These are phyloP conservation scores for Globisporangium camurandrum DNA, from an alignment of 352 stramenopile genomes.

Conservation along the genomic window DNA sequence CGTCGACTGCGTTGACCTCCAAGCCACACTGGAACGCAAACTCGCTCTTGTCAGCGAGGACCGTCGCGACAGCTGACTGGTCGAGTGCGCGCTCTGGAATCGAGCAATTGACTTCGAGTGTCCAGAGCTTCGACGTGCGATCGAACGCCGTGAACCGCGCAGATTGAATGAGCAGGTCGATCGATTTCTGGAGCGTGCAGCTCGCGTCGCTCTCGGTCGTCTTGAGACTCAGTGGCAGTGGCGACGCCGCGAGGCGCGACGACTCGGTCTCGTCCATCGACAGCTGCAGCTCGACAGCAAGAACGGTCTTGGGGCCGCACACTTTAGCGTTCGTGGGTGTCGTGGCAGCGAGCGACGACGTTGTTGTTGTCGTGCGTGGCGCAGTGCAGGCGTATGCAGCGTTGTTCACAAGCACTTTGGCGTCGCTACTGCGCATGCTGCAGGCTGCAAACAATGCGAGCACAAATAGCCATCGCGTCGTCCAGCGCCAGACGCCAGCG, in stretches of 20 bases:
- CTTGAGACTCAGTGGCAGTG: conserved; percentile 10
- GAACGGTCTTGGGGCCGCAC: conserved; percentile 10
- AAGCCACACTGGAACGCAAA: conserved; percentile 12
- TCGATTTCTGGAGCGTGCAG: conserved; percentile 13
- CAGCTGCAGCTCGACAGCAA: conserved; percentile 12
- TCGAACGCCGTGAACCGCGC: conserved; percentile 13
- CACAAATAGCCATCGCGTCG: neutral
- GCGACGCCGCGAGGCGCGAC: neutral
- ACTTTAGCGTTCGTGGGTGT: conserved; percentile 1
- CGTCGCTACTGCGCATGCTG: neutral
- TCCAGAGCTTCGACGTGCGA: conserved; percentile 9
- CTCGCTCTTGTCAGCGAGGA: conserved; percentile 9
- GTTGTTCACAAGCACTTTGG: conserved; percentile 16
- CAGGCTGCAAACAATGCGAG: neutral
- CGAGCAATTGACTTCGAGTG: conserved; percentile 16
- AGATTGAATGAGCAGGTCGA: conserved; percentile 8
- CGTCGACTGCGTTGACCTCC: conserved; percentile 7
- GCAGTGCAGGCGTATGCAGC: conserved; percentile 10
- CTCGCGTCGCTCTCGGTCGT: conserved; percentile 12
- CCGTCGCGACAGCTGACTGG: conserved; percentile 1
- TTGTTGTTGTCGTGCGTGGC: too few species aligned
- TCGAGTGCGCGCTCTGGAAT: conserved; percentile 7
- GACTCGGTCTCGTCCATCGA: conserved; percentile 9
- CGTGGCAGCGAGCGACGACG: neutral
- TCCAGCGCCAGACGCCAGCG: neutral